Base-by-base conservation (phyloP, 345 rosid species). In the Arabidopsis suecica region DNA sequence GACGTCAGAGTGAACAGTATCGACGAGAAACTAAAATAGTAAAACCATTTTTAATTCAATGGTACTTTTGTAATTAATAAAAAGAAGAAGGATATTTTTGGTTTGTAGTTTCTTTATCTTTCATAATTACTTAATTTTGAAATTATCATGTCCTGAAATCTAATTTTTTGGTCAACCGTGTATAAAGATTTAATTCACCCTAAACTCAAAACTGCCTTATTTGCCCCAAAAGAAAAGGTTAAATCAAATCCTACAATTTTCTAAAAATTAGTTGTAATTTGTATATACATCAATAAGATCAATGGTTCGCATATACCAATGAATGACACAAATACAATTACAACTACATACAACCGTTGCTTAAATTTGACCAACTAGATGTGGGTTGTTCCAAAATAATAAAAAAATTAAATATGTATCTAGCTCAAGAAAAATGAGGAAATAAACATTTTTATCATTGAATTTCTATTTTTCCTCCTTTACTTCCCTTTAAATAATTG, bases 401-500 rank as follows among this genome's bases (percentile, higher is more conserved):
- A 1, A 34, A 4, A 58, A 34, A 58, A 54, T 6, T 44, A 14
- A 5, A 44, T 11, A 41, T 11, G 14, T 44, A 45, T 28, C 6
- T 14, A 56, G 22, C 61, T 56, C 9, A 7, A 28, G 5, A 14
- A 30, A 30, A 65, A 33, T 65, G 55, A 23, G 25, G 7, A 63
- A 63, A 10, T 9, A 64, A 65, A 45, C 36, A 38, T 16, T 68
- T 53, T 23, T 14, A 13, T 20, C 36, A 32, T 13, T 28, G 3
- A 28, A 41, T 45, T 20, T 44, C 32, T 28, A 28, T 13, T 25
- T 45, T 45, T 45, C 12, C 13, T 41, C 34, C 57, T 64, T 55
- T 33, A 73, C 38, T 20, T 20, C 42, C 9, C 48, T 73, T 55
- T 34, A 65, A 73, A 73, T 64, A 65, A 73, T 49, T 54, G 71